Evolutionary conservation across 2,329 filamentous ascomycete species (phyloP), one percentile per base, ranked within the genome.

Genomic region (Fusarium phyllophilum): DNA sequence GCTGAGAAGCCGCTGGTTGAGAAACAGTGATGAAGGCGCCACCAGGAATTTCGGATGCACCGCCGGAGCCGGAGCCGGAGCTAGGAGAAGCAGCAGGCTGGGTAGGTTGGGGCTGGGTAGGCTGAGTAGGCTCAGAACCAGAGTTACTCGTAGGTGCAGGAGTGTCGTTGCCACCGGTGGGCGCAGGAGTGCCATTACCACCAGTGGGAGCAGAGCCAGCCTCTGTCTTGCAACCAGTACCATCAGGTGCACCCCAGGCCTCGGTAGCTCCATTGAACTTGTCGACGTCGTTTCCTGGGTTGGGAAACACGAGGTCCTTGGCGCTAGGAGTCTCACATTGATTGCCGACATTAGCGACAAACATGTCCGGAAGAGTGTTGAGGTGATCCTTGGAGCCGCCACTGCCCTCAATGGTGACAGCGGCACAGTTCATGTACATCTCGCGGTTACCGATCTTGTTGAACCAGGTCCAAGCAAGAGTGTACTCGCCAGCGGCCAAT

Each of bases 381-480:
- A 92, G 88, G 73, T 89, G 89, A 4, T 85, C 82, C 63, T 89
- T 77, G 48, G 82, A 81, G 59, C 88, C 88, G 0, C 83, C 83
- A 0, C 71, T 74, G 14, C 89, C 89, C 0, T 89, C 89, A 31
- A 98, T 86, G 0, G 86, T 88, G 54, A 97, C 82, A 0, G 94
- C 90, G 0, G 93, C 94, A 77, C 96, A 99, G 88, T 97, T 97
- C 95, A 97, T 97, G 87, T 98, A 98, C 88, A 97, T 94, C 81
- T 98, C 96, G 2, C 95, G 92, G 85, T 97, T 97, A 6, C 96
- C 96, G 15, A 97, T 79, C 68, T 92, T 93, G 86, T 98, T 98
- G 83, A 97, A 90, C 96, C 96, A 98, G 2, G 94, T 94, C 95
- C 95, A 98, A 1, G 94, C 94, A 10, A 98, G 86, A 0, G 91